A percentile compares a stretch with the other conserved stretches of the same genome.
Conservation (phyloP, 306 rosid genomes). For the Malus sylvestris region DNA sequence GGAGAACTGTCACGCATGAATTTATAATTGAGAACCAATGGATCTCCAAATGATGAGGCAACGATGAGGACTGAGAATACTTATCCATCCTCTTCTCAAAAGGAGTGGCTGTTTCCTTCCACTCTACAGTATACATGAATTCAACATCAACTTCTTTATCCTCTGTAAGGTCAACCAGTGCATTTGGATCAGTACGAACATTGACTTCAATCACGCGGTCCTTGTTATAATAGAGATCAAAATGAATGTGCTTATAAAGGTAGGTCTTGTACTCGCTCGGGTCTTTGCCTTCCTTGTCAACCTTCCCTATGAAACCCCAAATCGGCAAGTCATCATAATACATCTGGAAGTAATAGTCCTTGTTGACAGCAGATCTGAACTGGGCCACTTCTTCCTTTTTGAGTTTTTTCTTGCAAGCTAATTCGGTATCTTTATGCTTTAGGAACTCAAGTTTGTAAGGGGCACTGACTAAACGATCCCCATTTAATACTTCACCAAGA, state of each 20-base stretch:
- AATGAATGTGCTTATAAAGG: constrained; percentile 76
- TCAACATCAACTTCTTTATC: constrained; percentile 58
- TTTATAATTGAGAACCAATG: constrained; percentile 91
- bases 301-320: constrained; percentile 87
- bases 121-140: constrained; percentile 59
- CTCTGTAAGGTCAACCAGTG: constrained; percentile 63
- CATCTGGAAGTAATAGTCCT: constrained; percentile 85
- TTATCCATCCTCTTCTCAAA: constrained; percentile 86
- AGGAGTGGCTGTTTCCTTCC: constrained; percentile 71
- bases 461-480: constrained; percentile 81
- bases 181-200: constrained; percentile 47
- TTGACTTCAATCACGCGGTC: constrained; percentile 74
- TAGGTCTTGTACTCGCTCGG: constrained; percentile 65
- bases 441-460: constrained; percentile 70
- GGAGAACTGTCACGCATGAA: constrained; percentile 81
- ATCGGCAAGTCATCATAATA: constrained; percentile 84
- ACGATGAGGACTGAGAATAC: constrained; percentile 58
- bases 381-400: constrained; percentile 48
- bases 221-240: constrained; percentile 58
- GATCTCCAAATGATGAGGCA: constrained; percentile 82
- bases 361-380: constrained; percentile 58
- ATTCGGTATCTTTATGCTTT: constrained; percentile 41
- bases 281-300: constrained; percentile 62
- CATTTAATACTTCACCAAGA: constrained; percentile 80
- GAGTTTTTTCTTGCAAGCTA: constrained; percentile 47